Percentiles rank a stretch among this genome's conserved stretches.
Conservation (phyloP, 106 monocot genomes). For the Amphibolis antarctica region DNA sequence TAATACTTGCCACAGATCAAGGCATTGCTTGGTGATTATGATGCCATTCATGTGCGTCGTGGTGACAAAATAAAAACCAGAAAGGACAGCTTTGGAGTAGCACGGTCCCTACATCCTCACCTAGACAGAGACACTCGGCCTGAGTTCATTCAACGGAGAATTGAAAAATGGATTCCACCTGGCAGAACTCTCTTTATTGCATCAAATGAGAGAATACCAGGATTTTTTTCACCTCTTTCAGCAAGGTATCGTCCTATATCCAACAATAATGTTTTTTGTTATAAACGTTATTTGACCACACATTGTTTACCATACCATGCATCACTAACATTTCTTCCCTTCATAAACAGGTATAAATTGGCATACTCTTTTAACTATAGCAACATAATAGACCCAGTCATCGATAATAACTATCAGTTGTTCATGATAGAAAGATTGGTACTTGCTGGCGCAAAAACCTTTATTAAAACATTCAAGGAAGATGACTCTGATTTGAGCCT, state of each 20-base stretch:
- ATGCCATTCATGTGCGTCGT: conserved; percentile 92
- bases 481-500: conserved; percentile 60
- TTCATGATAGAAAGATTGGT: conserved; percentile 94
- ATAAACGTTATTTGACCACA: not conserved
- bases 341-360: conserved; percentile 53
- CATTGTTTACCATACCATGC: too few species aligned
- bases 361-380: conserved; percentile 79
- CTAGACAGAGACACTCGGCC: conserved; percentile 89
- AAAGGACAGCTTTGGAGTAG: conserved; percentile 74
- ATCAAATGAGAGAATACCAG: conserved; percentile 76
- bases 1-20: conserved; percentile 40
- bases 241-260: conserved; percentile 22
- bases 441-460: conserved; percentile 57
- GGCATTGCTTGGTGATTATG: conserved; percentile 75
- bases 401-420: conserved; percentile 87
- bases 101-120: conserved; percentile 66
- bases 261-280: not conserved
- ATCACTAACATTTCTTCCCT: not conserved
- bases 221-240: conserved; percentile 73
- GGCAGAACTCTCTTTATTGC: conserved; percentile 86
- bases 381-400: conserved; percentile 57
- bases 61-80: conserved; percentile 86
- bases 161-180: conserved; percentile 73
- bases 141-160: conserved; percentile 71
- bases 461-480: conserved; percentile 73